A percentile compares a stretch with the other conserved stretches of the same genome.
phyloP scores from a whole-genome alignment of 257 asterid species.

The Nicotiana knightiana region DNA sequence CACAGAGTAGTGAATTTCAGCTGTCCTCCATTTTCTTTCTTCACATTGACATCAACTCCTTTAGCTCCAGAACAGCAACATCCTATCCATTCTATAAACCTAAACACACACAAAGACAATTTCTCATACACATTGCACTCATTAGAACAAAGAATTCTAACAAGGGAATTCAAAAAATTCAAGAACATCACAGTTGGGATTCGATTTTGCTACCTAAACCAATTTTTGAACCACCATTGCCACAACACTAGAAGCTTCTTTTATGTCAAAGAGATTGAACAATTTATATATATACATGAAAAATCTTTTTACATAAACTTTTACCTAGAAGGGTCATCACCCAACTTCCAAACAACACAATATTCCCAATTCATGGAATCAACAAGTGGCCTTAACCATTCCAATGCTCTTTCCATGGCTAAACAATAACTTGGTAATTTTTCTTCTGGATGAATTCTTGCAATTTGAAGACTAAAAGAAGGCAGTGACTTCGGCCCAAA shows the following conservation, averaged over 20 bases:
- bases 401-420: conserved; percentile 37
- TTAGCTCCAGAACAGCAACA: conserved; percentile 76
- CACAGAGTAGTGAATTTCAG: conserved; percentile 28
- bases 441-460: not conserved
- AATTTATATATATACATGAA: too few relatives aligned
- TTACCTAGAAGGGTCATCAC: conserved; percentile 81
- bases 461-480: not conserved
- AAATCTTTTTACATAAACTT: not conserved
- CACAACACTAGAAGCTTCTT: too few relatives aligned
- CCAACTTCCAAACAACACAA: conserved; percentile 72
- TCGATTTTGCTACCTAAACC: too few relatives aligned
- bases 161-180: too few relatives aligned
- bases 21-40: conserved; percentile 33
- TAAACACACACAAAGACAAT: conserved; percentile 11
- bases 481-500: conserved; percentile 1
- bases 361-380: conserved; percentile 57
- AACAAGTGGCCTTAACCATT: conserved; percentile 55
- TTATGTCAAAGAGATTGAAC: too few relatives aligned
- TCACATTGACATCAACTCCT: conserved; percentile 15
- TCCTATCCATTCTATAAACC: conserved; percentile 75
- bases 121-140: not conserved
- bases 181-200: too few relatives aligned
- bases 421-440: conserved; percentile 26
- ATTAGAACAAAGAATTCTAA: too few relatives aligned
- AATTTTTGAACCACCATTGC: too few relatives aligned